Evolutionary conservation across 768 basidiomycete species (phyloP), one percentile per base, ranked within the genome.

Genomic region (Cystobasidium ongulense): DNA sequence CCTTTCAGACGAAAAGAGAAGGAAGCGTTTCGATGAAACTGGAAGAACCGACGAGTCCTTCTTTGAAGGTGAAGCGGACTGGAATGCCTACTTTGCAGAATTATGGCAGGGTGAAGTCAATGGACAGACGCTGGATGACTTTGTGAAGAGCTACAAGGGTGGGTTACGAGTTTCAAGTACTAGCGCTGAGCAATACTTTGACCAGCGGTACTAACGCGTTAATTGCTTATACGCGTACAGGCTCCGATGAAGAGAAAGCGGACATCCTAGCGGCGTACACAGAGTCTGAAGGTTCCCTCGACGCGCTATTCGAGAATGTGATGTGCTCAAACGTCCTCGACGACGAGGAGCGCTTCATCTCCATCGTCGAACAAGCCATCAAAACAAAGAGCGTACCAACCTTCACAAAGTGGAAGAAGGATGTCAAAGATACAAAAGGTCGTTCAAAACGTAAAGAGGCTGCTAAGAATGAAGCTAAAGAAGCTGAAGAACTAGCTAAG

Each of bases 101-200:
- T 66, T 78, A 33, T 79, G 76, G 76, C 18, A 67, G 15, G 78
- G 78, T 23, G 77, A 79, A 73, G 78, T 78, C 13, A 76, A 59
- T 33, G 74, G 65, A 7, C 36, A 74, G 74, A 89, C 87, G 80
- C 84, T 99, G 67, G 92, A 97, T 76, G 91, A 96, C 80, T 87
- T 95, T 86, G 95, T 91, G 86, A 88, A 87, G 77, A 88, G 87
- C 78, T 99, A 99, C 81, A 93, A 98, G 84, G 92, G 96, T 89
- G 73, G 68, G 81, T n/a, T 18, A 54, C 1, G 17, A 8, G 54
- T 29, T 21, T 33, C 1, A 23, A 27, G n/a, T 46, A 33, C 29
- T 74, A 41, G 10, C 10, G 13, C n/a, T 18, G 23, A 23, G 17
- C 25, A n/a, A n/a, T n/a, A n/a, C n/a, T n/a, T n/a, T n/a, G n/a